Conservation (phyloP, 2,329 filamentous ascomycete species). For the Chaetomium olivaceum region DNA sequence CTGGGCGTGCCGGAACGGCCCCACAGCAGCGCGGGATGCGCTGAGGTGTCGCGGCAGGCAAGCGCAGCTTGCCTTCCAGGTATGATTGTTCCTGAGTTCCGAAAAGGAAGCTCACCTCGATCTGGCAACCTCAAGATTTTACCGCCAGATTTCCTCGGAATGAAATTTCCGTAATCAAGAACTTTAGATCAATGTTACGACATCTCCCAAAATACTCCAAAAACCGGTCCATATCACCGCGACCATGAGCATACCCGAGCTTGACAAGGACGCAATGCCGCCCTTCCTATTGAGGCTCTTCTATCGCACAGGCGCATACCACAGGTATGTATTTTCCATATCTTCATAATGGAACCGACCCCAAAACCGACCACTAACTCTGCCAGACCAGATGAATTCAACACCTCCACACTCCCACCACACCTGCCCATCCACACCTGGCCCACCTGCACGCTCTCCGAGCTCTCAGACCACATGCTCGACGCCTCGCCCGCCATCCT, state of each 20-base stretch:
- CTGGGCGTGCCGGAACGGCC: neutral
- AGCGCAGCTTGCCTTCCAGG: neutral
- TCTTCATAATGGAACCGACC: neutral
- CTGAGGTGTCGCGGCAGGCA: neutral
- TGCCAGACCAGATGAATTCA: slow-evolving; percentile 70
- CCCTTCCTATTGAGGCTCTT: slow-evolving; percentile 87
- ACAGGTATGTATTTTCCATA: slow-evolving; percentile 52
- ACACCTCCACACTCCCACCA: slow-evolving; percentile 56
- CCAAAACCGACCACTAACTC: neutral
- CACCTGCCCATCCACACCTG: slow-evolving; percentile 84
- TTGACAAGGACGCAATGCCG: slow-evolving; percentile 68
- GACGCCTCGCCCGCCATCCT: slow-evolving; percentile 64
- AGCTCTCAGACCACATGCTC: slow-evolving; percentile 76
- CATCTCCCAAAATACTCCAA: too few relatives aligned
- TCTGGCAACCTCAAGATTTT: neutral
- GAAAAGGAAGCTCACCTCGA: neutral
- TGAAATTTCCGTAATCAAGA: neutral
- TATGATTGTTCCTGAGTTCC: too few relatives aligned
- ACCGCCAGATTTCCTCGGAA: neutral
- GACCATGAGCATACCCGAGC: slow-evolving; percentile 30
- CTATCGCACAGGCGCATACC: slow-evolving; percentile 72
- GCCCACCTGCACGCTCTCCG: slow-evolving; percentile 75
- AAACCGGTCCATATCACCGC: neutral
- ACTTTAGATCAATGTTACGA: neutral
- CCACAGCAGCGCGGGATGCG: neutral